Conservation (phyloP, 345 rosid genomes). For the Sisymbrium irio region DNA sequence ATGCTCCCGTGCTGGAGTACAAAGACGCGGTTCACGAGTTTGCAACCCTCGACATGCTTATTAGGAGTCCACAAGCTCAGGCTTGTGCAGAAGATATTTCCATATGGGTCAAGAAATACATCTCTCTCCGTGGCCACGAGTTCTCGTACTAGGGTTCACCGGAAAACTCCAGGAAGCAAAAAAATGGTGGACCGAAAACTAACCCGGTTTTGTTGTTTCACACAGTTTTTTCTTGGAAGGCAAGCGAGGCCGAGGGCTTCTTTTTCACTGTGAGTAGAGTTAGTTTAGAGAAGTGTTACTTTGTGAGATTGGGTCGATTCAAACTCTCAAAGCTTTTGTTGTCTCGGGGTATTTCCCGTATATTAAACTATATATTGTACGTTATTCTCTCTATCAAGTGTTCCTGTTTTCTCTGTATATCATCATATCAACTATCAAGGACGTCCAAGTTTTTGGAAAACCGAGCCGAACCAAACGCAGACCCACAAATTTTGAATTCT, state of each 20-base stretch:
- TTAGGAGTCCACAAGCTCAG: constrained; percentile 84
- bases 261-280: constrained; percentile 19
- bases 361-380: constrained; percentile 13
- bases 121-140: constrained; percentile 79
- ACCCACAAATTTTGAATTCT: neutral
- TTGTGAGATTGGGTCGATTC: constrained; percentile 27
- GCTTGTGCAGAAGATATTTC: constrained; percentile 91
- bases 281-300: constrained; percentile 16
- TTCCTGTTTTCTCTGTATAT: constrained; percentile 3
- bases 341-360: constrained; percentile 28
- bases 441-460: neutral
- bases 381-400: neutral
- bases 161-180: neutral
- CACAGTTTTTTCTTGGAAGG: neutral
- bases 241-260: constrained; percentile 7
- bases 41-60: constrained; percentile 91
- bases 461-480: neutral
- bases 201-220: constrained; percentile 8
- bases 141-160: constrained; percentile 61
- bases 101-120: constrained; percentile 91
- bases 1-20: constrained; percentile 86
- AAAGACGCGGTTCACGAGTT: constrained; percentile 95
- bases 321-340: constrained; percentile 11
- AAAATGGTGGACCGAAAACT: neutral
- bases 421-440: neutral